Percentiles rank a stretch among this genome's conserved stretches.
phyloP scores from a whole-genome alignment of 179 eudicot species.

The Drosera spatulata region DNA sequence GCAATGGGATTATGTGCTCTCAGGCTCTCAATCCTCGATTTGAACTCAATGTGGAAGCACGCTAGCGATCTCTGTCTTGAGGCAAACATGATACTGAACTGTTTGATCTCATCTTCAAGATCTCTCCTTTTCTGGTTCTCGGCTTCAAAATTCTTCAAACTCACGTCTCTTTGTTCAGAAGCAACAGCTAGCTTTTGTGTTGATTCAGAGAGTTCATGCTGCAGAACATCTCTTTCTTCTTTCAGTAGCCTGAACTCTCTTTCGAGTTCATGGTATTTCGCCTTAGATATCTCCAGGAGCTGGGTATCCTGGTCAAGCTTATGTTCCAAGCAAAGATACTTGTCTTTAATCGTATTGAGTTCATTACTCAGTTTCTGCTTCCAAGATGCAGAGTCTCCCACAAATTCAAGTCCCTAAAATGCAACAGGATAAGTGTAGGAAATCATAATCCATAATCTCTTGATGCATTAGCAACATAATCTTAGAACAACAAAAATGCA shows the following conservation, averaged over 20 bases:
- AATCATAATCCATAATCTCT: conserved; percentile 1
- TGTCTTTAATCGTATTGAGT: conserved; percentile 38
- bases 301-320: conserved; percentile 29
- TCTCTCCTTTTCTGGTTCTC: conserved; percentile 56
- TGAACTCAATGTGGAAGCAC: conserved; percentile 58
- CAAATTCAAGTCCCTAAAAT: conserved; percentile 49
- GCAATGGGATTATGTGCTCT: conserved; percentile 31
- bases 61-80: conserved; percentile 44
- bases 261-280: conserved; percentile 41
- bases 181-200: conserved; percentile 29
- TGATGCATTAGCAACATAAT: conserved; percentile 12
- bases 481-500: conserved; percentile 26
- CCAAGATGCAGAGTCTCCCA: conserved; percentile 46
- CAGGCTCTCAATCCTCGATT: conserved; percentile 38
- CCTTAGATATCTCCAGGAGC: conserved; percentile 45
- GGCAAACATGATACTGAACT: conserved; percentile 45
- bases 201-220: conserved; percentile 31
- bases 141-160: conserved; percentile 36
- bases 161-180: conserved; percentile 40
- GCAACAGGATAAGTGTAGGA: too few species aligned
- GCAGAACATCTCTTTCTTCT: conserved; percentile 55
- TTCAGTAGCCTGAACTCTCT: conserved; percentile 41
- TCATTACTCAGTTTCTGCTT: conserved; percentile 50
- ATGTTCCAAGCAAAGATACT: conserved; percentile 38
- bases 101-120: conserved; percentile 61